Percentiles rank a stretch among this genome's conserved stretches.
These are phyloP conservation scores for Talaromyces ruber DNA, from an alignment of 495 filamentous ascomycete species.

Conservation along the genomic window DNA sequence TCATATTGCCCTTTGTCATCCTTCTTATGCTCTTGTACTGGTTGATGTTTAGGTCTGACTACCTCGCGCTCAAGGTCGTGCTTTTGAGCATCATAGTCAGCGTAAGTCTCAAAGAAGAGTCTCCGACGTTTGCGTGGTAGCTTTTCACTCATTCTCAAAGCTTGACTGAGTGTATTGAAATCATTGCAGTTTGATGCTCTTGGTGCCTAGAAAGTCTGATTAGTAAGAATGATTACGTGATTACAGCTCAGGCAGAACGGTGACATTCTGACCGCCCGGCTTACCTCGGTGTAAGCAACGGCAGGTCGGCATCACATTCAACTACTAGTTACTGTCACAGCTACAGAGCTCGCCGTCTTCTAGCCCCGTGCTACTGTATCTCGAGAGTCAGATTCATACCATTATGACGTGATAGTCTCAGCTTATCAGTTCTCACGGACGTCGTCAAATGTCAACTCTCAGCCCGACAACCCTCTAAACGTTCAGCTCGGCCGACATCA, in stretches of 20 bases:
- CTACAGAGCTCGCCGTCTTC: not conserved
- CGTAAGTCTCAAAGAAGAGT: conserved; percentile 3
- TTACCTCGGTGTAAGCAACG: conserved; percentile 5
- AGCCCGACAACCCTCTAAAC: not conserved
- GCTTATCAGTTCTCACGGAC: not conserved
- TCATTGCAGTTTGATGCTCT: not conserved
- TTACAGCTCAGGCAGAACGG: not conserved
- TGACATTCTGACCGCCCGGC: not conserved
- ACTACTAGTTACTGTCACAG: not conserved
- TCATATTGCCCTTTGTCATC: conserved; percentile 15
- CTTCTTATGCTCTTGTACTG: not conserved
- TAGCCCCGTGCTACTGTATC: not conserved
- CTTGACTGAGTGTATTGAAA: not conserved
- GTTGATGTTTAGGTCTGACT: not conserved
- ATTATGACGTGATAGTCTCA: not conserved
- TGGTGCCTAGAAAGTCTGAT: not conserved
- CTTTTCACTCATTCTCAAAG: not conserved
- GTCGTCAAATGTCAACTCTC: not conserved
- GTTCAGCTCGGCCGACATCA: conserved; percentile 21
- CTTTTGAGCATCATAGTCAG: not conserved
- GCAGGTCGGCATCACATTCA: conserved; percentile 6
- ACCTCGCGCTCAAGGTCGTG: not conserved
- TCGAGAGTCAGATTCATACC: not conserved
- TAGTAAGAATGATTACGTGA: not conserved
- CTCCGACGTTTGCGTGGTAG: not conserved